Evolutionary conservation across 2,329 filamentous ascomycete genomes (phyloP), one percentile per base, ranked within the genome.

Genomic region (Trichoderma gracile): DNA sequence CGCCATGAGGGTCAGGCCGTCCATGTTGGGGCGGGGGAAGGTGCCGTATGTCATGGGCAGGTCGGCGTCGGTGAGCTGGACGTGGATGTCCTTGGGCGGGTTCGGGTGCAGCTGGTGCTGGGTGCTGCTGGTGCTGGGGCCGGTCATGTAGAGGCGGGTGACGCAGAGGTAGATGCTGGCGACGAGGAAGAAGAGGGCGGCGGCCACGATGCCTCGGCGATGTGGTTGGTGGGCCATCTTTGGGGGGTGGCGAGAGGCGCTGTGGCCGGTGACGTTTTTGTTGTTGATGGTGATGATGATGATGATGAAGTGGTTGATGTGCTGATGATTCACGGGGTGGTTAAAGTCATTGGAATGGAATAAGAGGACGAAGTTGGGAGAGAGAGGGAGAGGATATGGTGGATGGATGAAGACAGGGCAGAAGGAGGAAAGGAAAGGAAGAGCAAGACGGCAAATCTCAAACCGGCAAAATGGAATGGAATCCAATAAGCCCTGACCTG

Each of bases 1-100:
- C 38, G 71, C 72, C 42, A 75, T 67, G 54, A 76, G 70, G 10
- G 68, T 71, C 25, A 76, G 72, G 40, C 69, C 70, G 40, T 74
- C 71, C 68, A 81, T 73, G 8, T 68, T 69, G 25, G 80, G 80
- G 23, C 78, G 78, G 3, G 71, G 73, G 54, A 75, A 73, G 15
- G 74, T 74, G 66, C 74, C 78, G 71, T 80, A 81, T 10, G 72
- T 72, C 78, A 80, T 81, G 62, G 74, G 70, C 23, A 71, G 68
- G 54, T 77, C 76, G 19, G 76, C 75, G 27, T 63, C 68, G n/a
- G 65, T 61, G 54, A 71, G 65, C 19, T 68, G 61, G 43, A 73
- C 55, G 38, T 49, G n/a, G 63, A 40, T 27, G 17, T 21, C 15
- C 30, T 40, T 40, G 2, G 45, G 56, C 0, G 45, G 15, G 9